Evolutionary conservation across 2,329 filamentous ascomycete genomes (phyloP).

Genomic region (Pyrenophora seminiperda): DNA sequence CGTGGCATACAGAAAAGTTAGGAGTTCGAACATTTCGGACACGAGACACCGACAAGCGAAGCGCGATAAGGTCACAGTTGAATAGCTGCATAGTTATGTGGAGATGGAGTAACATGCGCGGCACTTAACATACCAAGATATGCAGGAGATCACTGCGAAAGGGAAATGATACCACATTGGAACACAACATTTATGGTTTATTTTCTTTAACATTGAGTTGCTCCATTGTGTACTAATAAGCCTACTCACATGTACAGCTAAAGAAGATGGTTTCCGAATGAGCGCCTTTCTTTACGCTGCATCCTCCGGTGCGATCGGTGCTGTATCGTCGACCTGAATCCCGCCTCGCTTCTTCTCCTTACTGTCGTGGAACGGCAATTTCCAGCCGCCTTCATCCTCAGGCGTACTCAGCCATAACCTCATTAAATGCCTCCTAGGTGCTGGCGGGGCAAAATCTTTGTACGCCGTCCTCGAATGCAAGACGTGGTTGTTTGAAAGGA

Average conservation of each 20-base stretch:
- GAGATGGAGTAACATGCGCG: constrained; percentile 21
- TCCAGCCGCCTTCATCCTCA: constrained; percentile 83
- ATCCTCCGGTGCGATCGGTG: constrained; percentile 75
- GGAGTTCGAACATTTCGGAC: constrained; percentile 23
- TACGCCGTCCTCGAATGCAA: constrained; percentile 83
- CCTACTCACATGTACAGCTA: constrained; percentile 2
- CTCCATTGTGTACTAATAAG: not conserved
- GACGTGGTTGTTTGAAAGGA: constrained; percentile 79
- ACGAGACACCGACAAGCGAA: constrained; percentile 25
- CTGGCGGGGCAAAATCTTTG: constrained; percentile 70
- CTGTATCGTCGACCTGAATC: constrained; percentile 82
- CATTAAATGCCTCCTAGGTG: constrained; percentile 77
- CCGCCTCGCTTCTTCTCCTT: constrained; percentile 85
- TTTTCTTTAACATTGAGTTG: not conserved
- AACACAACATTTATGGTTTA: constrained; percentile 8
- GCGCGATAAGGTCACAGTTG: constrained; percentile 23
- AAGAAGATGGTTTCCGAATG: not conserved
- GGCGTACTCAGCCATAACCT: constrained; percentile 84
- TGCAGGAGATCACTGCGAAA: constrained; percentile 26
- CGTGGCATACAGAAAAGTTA: constrained; percentile 12
- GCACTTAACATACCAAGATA: constrained; percentile 25
- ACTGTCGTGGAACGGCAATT: constrained; percentile 79
- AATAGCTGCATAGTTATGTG: constrained; percentile 15
- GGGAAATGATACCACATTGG: constrained; percentile 36
- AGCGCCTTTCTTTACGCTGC: constrained; percentile 68